Conservation (phyloP, 768 basidiomycete genomes). For the Trametes elegans region DNA sequence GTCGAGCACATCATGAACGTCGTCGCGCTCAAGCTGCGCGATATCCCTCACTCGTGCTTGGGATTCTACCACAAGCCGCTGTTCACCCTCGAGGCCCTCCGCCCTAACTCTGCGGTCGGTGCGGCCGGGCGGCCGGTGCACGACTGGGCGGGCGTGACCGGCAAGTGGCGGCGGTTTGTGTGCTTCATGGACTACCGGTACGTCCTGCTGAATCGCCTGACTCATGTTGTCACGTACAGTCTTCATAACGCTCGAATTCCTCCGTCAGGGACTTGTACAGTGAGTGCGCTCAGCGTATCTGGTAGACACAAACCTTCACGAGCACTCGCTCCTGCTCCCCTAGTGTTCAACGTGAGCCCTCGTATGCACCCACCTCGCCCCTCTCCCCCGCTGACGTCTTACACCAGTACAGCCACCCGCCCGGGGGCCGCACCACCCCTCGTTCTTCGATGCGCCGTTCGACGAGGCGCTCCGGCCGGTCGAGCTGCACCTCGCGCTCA, state of each 20-base stretch:
- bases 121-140: conserved; percentile 28
- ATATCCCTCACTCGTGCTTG: conserved; percentile 17
- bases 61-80: conserved; percentile 44
- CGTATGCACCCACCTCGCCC: not conserved
- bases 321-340: not conserved
- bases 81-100: conserved; percentile 47
- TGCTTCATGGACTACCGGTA: conserved; percentile 81
- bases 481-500: conserved; percentile 51
- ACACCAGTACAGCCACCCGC: conserved; percentile 17
- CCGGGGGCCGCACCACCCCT: conserved; percentile 21
- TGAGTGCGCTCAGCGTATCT: not conserved
- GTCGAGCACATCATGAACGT: conserved; percentile 49
- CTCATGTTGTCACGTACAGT: not conserved
- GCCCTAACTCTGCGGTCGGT: conserved; percentile 54
- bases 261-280: conserved; percentile 9
- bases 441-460: conserved; percentile 54
- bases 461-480: conserved; percentile 66
- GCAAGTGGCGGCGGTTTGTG: conserved; percentile 71
- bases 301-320: too few relatives aligned
- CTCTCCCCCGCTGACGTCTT: not conserved
- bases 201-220: not conserved
- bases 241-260: too few relatives aligned
- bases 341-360: conserved; percentile 29
- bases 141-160: conserved; percentile 78
- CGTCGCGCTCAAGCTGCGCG: conserved; percentile 28